phyloP scores from a whole-genome alignment of 768 basidiomycete genomes.

The Lyophyllum shimeji region DNA sequence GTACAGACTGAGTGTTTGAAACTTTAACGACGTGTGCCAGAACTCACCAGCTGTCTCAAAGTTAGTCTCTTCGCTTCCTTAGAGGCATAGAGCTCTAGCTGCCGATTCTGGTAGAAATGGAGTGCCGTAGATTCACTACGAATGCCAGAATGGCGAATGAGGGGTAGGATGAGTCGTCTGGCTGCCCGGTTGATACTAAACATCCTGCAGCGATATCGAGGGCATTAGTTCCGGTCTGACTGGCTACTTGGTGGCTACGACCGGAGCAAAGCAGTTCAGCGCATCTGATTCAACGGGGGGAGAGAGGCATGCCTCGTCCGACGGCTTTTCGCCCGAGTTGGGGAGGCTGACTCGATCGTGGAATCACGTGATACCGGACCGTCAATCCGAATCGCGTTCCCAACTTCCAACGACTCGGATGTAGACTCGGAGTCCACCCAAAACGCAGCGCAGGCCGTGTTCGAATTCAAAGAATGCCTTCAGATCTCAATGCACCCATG shows the following conservation, averaged over 20 bases:
- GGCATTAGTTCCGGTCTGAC: conserved; percentile 3
- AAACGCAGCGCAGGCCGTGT: too few species aligned
- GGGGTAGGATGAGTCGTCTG: conserved; percentile 6
- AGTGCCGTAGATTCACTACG: conserved; percentile 36
- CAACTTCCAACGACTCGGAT: too few species aligned
- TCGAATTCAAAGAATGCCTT: conserved; percentile 53
- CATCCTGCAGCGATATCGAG: conserved; percentile 10
- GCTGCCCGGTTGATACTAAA: conserved; percentile 5
- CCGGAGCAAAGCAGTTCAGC: neutral
- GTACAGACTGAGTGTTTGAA: neutral
- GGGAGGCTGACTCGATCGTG: too few species aligned
- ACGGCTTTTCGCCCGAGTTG: neutral
- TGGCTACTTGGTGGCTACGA: neutral
- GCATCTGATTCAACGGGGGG: neutral
- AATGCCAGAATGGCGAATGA: conserved; percentile 3
- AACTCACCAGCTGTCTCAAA: conserved; percentile 72
- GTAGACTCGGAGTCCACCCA: too few species aligned
- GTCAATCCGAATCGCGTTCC: neutral
- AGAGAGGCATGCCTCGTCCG: neutral
- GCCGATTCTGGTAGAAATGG: conserved; percentile 82
- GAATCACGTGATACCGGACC: neutral
- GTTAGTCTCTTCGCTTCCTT: conserved; percentile 72
- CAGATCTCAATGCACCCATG: conserved; percentile 71
- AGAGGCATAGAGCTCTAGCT: conserved; percentile 78
- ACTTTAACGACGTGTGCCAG: neutral